Evolutionary conservation across 352 stramenopile species (phyloP).

Genomic region (Albugo candida): DNA sequence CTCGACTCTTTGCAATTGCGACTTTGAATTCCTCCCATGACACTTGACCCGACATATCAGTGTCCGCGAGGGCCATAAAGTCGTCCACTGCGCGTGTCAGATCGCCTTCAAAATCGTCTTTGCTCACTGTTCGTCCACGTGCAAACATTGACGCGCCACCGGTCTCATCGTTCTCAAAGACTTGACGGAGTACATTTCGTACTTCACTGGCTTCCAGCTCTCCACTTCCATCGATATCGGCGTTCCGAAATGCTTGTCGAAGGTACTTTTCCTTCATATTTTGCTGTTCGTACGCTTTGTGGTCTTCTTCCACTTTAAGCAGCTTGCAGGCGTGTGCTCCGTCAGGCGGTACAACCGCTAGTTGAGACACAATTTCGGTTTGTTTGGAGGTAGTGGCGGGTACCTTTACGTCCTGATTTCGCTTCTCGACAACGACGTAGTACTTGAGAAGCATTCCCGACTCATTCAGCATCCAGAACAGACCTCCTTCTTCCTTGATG

Average conservation of each 20-base stretch:
- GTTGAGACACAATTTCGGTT: constrained; percentile 18
- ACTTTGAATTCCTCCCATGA: constrained; percentile 78
- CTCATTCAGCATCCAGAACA: constrained; percentile 78
- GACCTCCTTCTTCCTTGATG: constrained; percentile 57
- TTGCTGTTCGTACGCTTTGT: constrained; percentile 47
- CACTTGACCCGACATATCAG: constrained; percentile 50
- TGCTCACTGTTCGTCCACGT: constrained; percentile 21
- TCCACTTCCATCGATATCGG: constrained; percentile 50
- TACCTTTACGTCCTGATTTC: constrained; percentile 21
- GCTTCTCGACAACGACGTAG: constrained; percentile 54
- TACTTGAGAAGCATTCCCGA: constrained; percentile 64
- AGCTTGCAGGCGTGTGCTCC: constrained; percentile 40
- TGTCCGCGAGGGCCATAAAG: constrained; percentile 61
- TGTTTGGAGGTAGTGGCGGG: not conserved
- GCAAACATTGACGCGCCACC: constrained; percentile 9
- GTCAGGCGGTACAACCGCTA: constrained; percentile 16
- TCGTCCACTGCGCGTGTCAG: constrained; percentile 41
- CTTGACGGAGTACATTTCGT: constrained; percentile 37
- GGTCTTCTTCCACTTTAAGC: constrained; percentile 40
- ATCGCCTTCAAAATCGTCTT: constrained; percentile 19
- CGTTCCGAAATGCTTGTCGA: constrained; percentile 51
- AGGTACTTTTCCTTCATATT: constrained; percentile 76
- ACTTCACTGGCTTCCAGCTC: constrained; percentile 66
- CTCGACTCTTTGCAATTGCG: constrained; percentile 55
- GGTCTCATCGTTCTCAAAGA: constrained; percentile 45